Percentiles rank a stretch among this genome's conserved stretches.
These are phyloP conservation scores for Cryptococcus neoformans DNA, from an alignment of 1,284 basidiomycete species.

Conservation along the genomic window DNA sequence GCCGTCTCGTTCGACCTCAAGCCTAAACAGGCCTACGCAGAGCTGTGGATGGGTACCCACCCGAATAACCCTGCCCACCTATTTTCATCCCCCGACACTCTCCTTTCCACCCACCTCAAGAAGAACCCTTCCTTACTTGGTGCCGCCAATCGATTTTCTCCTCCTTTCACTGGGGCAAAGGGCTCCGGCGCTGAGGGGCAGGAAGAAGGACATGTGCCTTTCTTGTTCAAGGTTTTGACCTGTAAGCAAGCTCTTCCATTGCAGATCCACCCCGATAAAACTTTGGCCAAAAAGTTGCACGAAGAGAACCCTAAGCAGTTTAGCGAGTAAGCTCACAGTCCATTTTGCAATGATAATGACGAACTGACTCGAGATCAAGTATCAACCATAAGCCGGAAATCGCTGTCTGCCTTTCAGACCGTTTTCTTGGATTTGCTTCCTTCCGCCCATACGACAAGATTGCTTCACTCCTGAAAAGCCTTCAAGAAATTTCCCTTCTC, in stretches of 20 bases:
- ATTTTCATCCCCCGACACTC: constrained; percentile 9
- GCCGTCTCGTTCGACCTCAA: constrained; percentile 20
- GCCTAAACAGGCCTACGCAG: constrained; percentile 28
- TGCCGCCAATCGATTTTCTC: constrained; percentile 19
- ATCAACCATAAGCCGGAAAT: constrained; percentile 69
- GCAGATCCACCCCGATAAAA: constrained; percentile 39
- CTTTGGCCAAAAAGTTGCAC: constrained; percentile 33
- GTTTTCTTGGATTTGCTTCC: constrained; percentile 66
- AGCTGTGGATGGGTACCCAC: constrained; percentile 42
- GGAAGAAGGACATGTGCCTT: constrained; percentile 31
- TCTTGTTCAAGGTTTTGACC: constrained; percentile 41
- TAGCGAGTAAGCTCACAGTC: constrained; percentile 16
- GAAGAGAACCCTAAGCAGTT: constrained; percentile 33
- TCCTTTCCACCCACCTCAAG: constrained; percentile 20
- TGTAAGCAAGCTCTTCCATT: constrained; percentile 39
- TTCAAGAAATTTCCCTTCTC: constrained; percentile 17
- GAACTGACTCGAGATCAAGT: constrained; percentile 3
- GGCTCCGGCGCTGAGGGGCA: constrained; percentile 18
- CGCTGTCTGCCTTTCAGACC: constrained; percentile 80
- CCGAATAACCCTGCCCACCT: constrained; percentile 31
- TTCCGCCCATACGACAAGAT: constrained; percentile 23
- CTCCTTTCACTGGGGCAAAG: constrained; percentile 20
- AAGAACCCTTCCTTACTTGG: constrained; percentile 22
- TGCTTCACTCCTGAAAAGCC: constrained; percentile 11
- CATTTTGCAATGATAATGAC: background rate